Base-by-base conservation (phyloP, 441 rosid genomes). In the Rhodomyrtus psidioides region DNA sequence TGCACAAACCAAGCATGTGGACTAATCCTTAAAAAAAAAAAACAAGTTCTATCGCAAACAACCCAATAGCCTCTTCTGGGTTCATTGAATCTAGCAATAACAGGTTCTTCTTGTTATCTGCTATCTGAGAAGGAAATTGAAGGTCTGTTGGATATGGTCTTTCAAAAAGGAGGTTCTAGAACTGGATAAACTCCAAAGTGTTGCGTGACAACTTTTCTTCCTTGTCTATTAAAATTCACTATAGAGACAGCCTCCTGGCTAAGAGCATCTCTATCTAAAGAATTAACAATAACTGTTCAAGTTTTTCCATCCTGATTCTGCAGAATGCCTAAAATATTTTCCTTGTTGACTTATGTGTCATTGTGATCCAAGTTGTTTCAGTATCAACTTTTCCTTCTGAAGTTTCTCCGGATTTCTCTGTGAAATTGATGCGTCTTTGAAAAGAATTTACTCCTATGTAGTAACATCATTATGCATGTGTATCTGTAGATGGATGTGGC, bases 401-500 rank as follows among this genome's bases (percentile, higher is more conserved):
- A 70, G 49, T 55, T 87, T 55, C 51, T 58, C 58, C 13, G 10
- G 24, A 83, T 85, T 23, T 62, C 55, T n/a, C 9, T 59, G 49
- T 70, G 65, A 34, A 55, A 28, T 26, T 14, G 28, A 24, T 30
- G 12, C 57, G 56, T 30, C 58, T 19, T 13, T 53, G 17, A 42
- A 87, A 51, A 51, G 58, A n/a, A 53, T 84, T 39, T 57, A 12
- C 56, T 60, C 76, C 86, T 83, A 65, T 74, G 75, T 55, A 54
- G 24, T 83, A 59, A 86, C 59, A 7, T 51, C 58, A 57, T 53
- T 27, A 81, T 88, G 15, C 62, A 27, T 81, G 87, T 58, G 74
- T 44, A 57, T 86, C 70, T 88, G 86, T 86, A 97, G 99, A 92
- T 85, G 90, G 87, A 87, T 85, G 86, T 84, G 90, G 92, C 85